Conservation (phyloP, 768 basidiomycete species). For the Kwoniella sp. region DNA sequence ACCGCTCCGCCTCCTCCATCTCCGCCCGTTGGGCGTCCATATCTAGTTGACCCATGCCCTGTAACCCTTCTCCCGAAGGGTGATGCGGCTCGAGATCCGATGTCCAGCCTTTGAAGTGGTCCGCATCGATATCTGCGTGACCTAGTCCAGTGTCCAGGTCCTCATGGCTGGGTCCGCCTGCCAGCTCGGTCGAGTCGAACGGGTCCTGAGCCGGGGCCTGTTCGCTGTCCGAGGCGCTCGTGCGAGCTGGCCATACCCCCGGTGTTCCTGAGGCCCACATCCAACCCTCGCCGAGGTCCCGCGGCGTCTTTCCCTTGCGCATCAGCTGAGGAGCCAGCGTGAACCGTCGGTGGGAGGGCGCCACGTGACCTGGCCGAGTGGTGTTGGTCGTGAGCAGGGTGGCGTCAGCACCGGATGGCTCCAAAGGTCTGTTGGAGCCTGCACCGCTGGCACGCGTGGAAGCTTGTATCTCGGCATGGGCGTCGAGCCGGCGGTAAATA, state of each 20-base stretch:
- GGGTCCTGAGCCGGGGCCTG: no score
- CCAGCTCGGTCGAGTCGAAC: no score
- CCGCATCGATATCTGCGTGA: no score
- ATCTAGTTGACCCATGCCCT: no score
- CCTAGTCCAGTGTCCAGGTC: no score
- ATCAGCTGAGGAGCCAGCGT: slow-evolving; percentile 9
- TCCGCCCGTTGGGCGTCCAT: no score
- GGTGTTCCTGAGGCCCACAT: slow-evolving; percentile 29
- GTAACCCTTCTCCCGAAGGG: no score
- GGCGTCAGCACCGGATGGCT: background rate
- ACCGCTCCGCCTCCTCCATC: slow-evolving; percentile 2
- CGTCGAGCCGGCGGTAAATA: slow-evolving; percentile 32
- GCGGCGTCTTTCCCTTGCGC: slow-evolving; percentile 18
- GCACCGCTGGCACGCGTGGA: slow-evolving; percentile 2
- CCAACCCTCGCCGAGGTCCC: slow-evolving; percentile 29
- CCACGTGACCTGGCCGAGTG: slow-evolving; percentile 30
- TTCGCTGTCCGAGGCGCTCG: no score
- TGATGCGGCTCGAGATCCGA: no score
- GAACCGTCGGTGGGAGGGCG: slow-evolving; percentile 36
- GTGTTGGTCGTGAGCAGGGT: background rate
- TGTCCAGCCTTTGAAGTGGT: no score
- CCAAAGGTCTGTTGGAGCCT: background rate
- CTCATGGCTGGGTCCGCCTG: no score
- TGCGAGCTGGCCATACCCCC: slow-evolving; percentile 35
- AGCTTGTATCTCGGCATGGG: slow-evolving; percentile 17